Evolutionary conservation across 2,329 filamentous ascomycete genomes (phyloP).

Genomic region (Alternaria gaisen): DNA sequence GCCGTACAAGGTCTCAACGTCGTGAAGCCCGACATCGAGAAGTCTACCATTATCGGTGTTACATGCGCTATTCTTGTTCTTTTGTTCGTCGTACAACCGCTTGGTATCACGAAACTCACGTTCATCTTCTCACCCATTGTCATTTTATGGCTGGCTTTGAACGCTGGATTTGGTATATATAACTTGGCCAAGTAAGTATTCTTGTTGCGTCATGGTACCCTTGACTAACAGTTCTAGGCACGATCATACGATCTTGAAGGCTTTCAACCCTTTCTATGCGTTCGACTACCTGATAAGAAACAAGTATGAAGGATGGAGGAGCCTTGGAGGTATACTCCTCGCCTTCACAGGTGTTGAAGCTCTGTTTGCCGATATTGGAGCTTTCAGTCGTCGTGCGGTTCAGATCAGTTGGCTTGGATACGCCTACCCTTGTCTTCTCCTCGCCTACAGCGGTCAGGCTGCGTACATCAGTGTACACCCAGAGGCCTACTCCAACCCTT

Average conservation of each 20-base stretch:
- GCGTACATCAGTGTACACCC: conserved; percentile 71
- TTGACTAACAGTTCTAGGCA: conserved; percentile 42
- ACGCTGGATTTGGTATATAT: conserved; percentile 70
- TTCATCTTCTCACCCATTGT: conserved; percentile 71
- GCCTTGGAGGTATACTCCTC: conserved; percentile 75
- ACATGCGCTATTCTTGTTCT: conserved; percentile 71
- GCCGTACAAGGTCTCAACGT: conserved; percentile 71
- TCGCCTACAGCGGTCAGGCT: conserved; percentile 77
- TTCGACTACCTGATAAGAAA: conserved; percentile 69
- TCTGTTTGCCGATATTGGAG: conserved; percentile 79
- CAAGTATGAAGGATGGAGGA: conserved; percentile 68
- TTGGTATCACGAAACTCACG: conserved; percentile 70
- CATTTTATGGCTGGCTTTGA: conserved; percentile 72
- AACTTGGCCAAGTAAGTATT: conserved; percentile 37
- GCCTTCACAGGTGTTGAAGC: conserved; percentile 81
- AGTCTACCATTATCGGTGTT: conserved; percentile 67
- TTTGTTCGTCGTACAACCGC: conserved; percentile 70
- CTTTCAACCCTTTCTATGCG: conserved; percentile 65
- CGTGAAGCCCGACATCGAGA: conserved; percentile 64
- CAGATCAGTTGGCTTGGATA: conserved; percentile 77
- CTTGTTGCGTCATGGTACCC: background rate
- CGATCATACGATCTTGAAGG: conserved; percentile 61
- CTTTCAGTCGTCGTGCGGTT: conserved; percentile 73
- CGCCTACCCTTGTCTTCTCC: conserved; percentile 71
- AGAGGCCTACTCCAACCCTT: conserved; percentile 74